Evolutionary conservation across 2,329 filamentous ascomycete genomes (phyloP).

Genomic region (Emergomyces pasteurianus): DNA sequence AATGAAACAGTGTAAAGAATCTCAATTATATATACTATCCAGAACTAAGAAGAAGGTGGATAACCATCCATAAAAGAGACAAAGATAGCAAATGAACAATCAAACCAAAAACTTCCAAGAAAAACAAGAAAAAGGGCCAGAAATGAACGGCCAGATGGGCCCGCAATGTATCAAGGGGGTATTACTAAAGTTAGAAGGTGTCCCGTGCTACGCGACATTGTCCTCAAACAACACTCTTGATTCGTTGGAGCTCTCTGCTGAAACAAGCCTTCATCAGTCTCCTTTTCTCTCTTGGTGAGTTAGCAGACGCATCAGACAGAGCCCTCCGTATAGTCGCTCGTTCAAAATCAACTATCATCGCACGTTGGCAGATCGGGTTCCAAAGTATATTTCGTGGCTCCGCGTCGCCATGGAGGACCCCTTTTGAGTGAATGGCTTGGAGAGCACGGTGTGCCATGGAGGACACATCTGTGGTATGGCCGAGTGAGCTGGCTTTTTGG

Average conservation of each 20-base stretch:
- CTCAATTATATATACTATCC: too few relatives aligned
- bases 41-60: too few relatives aligned
- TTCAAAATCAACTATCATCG: constrained; percentile 4
- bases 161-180: too few relatives aligned
- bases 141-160: neutral
- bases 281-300: neutral
- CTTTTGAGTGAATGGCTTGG: constrained; percentile 4
- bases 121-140: neutral
- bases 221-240: neutral
- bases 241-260: neutral
- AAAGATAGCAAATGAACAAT: too few relatives aligned
- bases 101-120: neutral
- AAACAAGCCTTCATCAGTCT: neutral
- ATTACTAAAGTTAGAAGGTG: neutral
- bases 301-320: neutral
- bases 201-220: neutral
- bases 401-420: constrained; percentile 9
- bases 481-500: neutral
- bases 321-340: neutral
- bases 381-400: constrained; percentile 10
- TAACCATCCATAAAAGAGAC: too few relatives aligned
- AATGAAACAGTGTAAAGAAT: too few relatives aligned
- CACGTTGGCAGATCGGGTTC: constrained; percentile 9
- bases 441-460: neutral
- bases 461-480: neutral